Conservation (phyloP, 2,329 filamentous ascomycete genomes). For the Aureobasidium zeae region DNA sequence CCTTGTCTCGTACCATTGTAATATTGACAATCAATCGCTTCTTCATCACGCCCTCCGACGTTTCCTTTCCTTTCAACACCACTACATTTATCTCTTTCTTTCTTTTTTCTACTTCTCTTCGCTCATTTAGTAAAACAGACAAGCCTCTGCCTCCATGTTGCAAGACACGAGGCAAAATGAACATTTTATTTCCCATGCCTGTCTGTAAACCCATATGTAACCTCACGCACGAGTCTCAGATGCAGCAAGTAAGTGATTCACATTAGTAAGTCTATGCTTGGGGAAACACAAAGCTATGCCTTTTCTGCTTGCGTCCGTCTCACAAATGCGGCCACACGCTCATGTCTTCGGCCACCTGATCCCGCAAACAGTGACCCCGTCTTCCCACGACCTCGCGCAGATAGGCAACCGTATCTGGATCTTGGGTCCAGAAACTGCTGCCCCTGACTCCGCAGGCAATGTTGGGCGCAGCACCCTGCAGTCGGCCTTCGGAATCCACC, state of each 20-base stretch:
- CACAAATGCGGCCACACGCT: slow-evolving; percentile 10
- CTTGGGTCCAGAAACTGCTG: slow-evolving; percentile 30
- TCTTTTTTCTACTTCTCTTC: no score
- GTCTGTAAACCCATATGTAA: no score
- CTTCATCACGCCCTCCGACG: background rate
- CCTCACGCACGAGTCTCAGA: no score
- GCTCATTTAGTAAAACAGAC: background rate
- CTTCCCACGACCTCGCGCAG: slow-evolving; percentile 31
- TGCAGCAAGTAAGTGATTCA: no score
- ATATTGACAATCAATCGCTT: background rate
- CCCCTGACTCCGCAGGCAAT: slow-evolving; percentile 32
- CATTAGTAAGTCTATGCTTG: no score
- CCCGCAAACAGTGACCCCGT: slow-evolving; percentile 31
- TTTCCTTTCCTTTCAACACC: slow-evolving; percentile 6
- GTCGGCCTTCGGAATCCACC: slow-evolving; percentile 1
- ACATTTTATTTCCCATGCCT: background rate
- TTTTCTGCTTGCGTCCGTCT: no score
- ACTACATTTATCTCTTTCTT: slow-evolving; percentile 6
- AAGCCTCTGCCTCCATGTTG: background rate
- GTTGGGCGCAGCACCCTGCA: slow-evolving; percentile 22
- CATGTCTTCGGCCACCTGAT: slow-evolving; percentile 14
- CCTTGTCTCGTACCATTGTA: background rate
- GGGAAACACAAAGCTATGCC: no score
- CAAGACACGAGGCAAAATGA: background rate
- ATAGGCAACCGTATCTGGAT: slow-evolving; percentile 26